phyloP scores from a whole-genome alignment of 2,329 filamentous ascomycete genomes.

The Hypoxylon sp. region DNA sequence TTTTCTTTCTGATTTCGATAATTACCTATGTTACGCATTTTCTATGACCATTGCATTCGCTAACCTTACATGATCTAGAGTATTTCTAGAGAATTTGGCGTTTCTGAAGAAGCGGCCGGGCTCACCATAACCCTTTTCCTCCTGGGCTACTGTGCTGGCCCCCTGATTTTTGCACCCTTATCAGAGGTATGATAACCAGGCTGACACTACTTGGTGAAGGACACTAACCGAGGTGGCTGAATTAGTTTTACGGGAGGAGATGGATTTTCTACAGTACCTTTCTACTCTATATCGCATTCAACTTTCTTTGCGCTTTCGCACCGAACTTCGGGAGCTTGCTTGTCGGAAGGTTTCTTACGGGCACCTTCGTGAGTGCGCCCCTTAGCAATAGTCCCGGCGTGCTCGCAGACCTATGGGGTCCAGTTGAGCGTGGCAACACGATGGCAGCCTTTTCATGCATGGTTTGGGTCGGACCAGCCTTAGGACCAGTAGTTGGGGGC shows the following conservation, averaged over 20 bases:
- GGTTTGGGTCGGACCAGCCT: conserved; percentile 65
- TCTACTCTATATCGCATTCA: conserved; percentile 65
- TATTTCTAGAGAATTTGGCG: conserved; percentile 62
- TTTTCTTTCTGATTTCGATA: conserved; percentile 32
- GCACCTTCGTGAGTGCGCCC: conserved; percentile 63
- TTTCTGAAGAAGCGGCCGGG: conserved; percentile 64
- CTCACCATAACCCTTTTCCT: conserved; percentile 70
- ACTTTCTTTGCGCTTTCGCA: conserved; percentile 68
- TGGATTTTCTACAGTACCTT: conserved; percentile 69
- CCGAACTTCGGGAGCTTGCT: conserved; percentile 68
- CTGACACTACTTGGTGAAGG: neutral
- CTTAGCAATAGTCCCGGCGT: conserved; percentile 64
- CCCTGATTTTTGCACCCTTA: conserved; percentile 70
- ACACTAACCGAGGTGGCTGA: neutral
- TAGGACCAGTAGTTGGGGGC: conserved; percentile 68
- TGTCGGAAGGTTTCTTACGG: conserved; percentile 69
- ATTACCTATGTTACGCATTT: neutral
- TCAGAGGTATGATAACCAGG: conserved; percentile 58
- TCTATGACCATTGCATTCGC: conserved; percentile 18
- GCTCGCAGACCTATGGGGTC: conserved; percentile 68
- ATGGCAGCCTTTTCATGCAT: conserved; percentile 69
- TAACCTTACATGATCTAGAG: conserved; percentile 56
- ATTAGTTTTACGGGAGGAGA: conserved; percentile 66
- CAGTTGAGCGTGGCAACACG: conserved; percentile 66
- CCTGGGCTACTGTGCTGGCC: conserved; percentile 71